phyloP scores from a whole-genome alignment of 2,329 filamentous ascomycete species.

The Didymella segeticola region DNA sequence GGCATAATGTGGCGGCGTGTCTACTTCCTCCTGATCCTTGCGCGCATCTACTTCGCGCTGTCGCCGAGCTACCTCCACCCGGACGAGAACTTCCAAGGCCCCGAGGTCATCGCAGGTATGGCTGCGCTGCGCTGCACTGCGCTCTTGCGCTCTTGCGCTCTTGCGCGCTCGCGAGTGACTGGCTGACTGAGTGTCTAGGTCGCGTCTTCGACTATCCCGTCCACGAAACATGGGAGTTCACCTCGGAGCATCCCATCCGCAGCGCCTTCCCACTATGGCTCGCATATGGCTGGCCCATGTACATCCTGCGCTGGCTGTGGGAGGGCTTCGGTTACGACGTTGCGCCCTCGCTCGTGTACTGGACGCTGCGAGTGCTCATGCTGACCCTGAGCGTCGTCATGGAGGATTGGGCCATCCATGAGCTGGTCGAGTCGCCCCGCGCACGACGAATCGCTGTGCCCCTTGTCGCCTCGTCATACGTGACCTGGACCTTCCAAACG shows the following conservation, averaged over 20 bases:
- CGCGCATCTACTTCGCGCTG: constrained; percentile 92
- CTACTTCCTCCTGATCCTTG: constrained; percentile 82
- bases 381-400: constrained; percentile 94
- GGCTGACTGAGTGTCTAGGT: constrained; percentile 63
- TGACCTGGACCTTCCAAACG: constrained; percentile 98
- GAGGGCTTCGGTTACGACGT: constrained; percentile 83
- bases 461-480: constrained; percentile 92
- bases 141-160: no score
- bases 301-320: constrained; percentile 90
- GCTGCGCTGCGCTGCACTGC: constrained; percentile 1
- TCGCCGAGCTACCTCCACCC: constrained; percentile 97
- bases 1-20: constrained; percentile 84
- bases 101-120: constrained; percentile 91
- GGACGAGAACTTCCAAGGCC: constrained; percentile 98
- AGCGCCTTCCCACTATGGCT: constrained; percentile 98
- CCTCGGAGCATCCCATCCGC: constrained; percentile 83
- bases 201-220: constrained; percentile 93
- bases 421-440: constrained; percentile 79
- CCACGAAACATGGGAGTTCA: constrained; percentile 95
- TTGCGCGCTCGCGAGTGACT: constrained; percentile 1
- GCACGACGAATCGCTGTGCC: constrained; percentile 76
- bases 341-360: constrained; percentile 86
- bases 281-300: constrained; percentile 92
- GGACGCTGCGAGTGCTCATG: constrained; percentile 87
- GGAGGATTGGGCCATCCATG: constrained; percentile 96